Evolutionary conservation across 176 grass and related monocot species (phyloP), one percentile per base, ranked within the genome.

Genomic region (Oryza meridionalis): DNA sequence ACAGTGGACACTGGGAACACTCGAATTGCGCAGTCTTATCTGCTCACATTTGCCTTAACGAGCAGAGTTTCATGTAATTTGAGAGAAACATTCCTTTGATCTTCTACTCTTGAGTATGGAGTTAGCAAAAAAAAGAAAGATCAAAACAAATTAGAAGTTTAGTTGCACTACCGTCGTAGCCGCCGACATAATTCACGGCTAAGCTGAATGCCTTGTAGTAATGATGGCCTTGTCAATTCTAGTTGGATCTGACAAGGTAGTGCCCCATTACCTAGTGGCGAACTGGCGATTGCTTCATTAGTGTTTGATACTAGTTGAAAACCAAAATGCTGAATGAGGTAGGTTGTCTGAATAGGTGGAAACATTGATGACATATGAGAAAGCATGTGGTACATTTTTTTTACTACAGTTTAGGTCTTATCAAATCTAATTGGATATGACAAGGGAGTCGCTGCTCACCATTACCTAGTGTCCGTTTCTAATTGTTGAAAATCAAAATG

Each of bases 121-220:
- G 29, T 31, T 31, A 31, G 29, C 29, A 31, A 31, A 31, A 31
- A 31, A 31, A 31, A 31, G 29, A 31, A 31, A 31, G 29, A 31
- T 31, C 29, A 31, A 31, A 59, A 6, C 5, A 78, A 73, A 51
- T 59, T 15, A 51, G 17, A 72, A 37, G 21, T 84, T 67, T 62
- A n/a, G 67, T 12, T 70, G 80, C n/a, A 49, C 17, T 59, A 55
- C 58, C 13, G n/a, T 82, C 38, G 67, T 27, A 32, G 47, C 14
- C 0, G 29, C 4, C 6, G 47, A 27, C 12, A 49, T 0, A 42
- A 53, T 17, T 16, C 8, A 6, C 44, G 25, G 31, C 33, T 77
- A 66, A 50, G 37, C 25, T 82, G 19, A 70, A 69, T 82, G 63
- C 24, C 62, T 59, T 46, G 22, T 35, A 50, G 44, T 76, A 33